Evolutionary conservation across 768 basidiomycete genomes (phyloP).

Genomic region (Leucocoprinus birnbaumii): DNA sequence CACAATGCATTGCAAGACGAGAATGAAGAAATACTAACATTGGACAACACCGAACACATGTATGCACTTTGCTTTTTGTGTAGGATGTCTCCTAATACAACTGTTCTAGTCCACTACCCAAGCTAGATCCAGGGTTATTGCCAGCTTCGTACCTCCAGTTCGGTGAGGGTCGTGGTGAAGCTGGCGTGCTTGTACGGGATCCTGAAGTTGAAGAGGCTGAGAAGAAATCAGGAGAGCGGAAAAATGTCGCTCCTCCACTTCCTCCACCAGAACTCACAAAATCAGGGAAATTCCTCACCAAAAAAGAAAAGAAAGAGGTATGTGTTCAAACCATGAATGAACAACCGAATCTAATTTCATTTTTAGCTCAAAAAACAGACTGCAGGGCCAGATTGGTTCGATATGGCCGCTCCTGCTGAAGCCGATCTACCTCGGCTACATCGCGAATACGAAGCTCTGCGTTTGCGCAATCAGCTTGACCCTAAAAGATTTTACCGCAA

Average conservation of each 20-base stretch:
- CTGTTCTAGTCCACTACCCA: slow-evolving; percentile 51
- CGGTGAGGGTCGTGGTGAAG: slow-evolving; percentile 36
- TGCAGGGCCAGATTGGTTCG: slow-evolving; percentile 83
- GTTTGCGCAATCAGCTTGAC: slow-evolving; percentile 84
- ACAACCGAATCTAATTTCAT: no score
- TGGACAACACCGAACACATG: slow-evolving; percentile 37
- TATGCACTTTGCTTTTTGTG: slow-evolving; percentile 19
- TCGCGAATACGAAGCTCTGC: slow-evolving; percentile 85
- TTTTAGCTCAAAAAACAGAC: slow-evolving; percentile 70
- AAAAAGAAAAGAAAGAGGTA: slow-evolving; percentile 71
- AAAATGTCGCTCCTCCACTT: slow-evolving; percentile 57
- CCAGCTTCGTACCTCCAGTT: slow-evolving; percentile 65
- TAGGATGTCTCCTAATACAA: slow-evolving; percentile 6
- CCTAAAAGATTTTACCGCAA: slow-evolving; percentile 91
- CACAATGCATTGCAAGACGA: slow-evolving; percentile 18
- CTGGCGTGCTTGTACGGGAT: slow-evolving; percentile 50
- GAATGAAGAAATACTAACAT: slow-evolving; percentile 54
- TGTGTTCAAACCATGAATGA: no score
- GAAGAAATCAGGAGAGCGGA: slow-evolving; percentile 44
- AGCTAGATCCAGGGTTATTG: slow-evolving; percentile 61
- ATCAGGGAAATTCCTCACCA: slow-evolving; percentile 67
- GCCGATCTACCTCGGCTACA: slow-evolving; percentile 76
- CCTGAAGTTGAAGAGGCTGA: slow-evolving; percentile 56
- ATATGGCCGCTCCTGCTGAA: slow-evolving; percentile 79
- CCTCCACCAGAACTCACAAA: slow-evolving; percentile 59